A percentile compares a stretch with the other conserved stretches of the same genome.
phyloP scores from a whole-genome alignment of 176 grass and related monocot genomes.

The Ananas comosus region DNA sequence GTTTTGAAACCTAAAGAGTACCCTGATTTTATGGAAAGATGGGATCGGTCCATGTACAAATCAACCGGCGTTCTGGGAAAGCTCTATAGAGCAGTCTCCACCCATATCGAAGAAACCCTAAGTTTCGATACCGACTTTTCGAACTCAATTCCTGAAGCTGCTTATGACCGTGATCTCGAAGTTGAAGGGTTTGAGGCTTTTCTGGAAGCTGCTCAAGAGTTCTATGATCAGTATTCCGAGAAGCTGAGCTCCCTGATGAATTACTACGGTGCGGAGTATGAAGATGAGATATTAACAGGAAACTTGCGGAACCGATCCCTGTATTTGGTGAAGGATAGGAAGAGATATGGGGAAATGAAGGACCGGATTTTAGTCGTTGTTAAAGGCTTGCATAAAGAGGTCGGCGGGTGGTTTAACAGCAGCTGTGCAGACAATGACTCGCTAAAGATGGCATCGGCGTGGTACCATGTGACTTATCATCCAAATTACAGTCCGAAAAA shows the following conservation, averaged over 20 bases:
- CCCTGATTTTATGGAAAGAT: constrained; percentile 88
- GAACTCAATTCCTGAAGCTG: neutral
- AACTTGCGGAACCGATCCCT: constrained; percentile 61
- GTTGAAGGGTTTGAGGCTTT: constrained; percentile 45
- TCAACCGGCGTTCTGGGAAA: constrained; percentile 60
- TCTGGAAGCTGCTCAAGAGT: constrained; percentile 44
- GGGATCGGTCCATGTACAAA: constrained; percentile 49
- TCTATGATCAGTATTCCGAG: constrained; percentile 44
- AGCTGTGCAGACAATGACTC: constrained; percentile 14
- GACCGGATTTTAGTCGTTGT: constrained; percentile 73
- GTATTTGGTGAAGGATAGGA: constrained; percentile 70
- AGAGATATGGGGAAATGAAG: constrained; percentile 75
- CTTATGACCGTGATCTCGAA: constrained; percentile 55
- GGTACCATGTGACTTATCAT: constrained; percentile 85
- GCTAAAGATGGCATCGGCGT: constrained; percentile 64
- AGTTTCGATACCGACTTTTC: constrained; percentile 12
- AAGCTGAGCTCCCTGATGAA: constrained; percentile 63
- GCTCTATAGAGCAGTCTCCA: constrained; percentile 39
- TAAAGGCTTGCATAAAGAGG: constrained; percentile 44
- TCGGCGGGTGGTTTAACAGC: constrained; percentile 36
- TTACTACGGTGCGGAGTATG: constrained; percentile 52
- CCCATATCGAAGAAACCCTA: constrained; percentile 8
- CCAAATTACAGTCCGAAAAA: constrained; percentile 23
- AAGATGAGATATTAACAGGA: constrained; percentile 94
- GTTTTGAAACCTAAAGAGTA: constrained; percentile 53